Conservation (phyloP, 73 alveolate genomes). For the Paramecium sonneborni region DNA sequence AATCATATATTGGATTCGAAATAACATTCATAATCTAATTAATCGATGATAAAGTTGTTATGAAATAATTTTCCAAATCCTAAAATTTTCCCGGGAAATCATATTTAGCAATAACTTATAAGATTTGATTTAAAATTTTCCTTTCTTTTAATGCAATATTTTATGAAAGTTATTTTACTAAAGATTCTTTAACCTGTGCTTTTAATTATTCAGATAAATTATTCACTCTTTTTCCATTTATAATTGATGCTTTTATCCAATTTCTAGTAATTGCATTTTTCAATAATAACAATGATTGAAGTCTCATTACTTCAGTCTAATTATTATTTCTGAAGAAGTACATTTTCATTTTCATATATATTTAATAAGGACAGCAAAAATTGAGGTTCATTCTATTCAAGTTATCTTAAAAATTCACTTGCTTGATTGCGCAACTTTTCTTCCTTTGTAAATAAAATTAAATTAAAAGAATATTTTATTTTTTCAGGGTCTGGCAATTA, state of each 20-base stretch:
- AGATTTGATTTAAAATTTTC: not conserved
- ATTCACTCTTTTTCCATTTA: not conserved
- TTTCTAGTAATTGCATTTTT: slow-evolving; percentile 27
- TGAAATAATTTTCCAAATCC: not conserved
- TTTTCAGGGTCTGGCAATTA: not conserved
- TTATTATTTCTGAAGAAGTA: not conserved
- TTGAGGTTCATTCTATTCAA: not conserved
- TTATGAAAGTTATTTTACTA: not conserved
- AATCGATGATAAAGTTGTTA: not conserved
- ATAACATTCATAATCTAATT: not conserved
- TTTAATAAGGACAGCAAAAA: not conserved
- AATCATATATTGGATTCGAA: not conserved
- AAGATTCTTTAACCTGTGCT: not conserved
- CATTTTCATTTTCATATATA: not conserved
- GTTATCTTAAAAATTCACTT: not conserved
- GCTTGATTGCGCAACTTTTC: not conserved
- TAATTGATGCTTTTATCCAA: slow-evolving; percentile 8
- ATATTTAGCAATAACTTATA: not conserved
- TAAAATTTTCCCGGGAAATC: slow-evolving; percentile 47
- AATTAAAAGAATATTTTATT: not conserved
- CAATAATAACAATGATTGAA: not conserved
- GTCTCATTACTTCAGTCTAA: not conserved
- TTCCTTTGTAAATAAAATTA: not conserved
- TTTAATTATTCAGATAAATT: not conserved
- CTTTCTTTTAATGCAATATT: not conserved